Evolutionary conservation across 768 basidiomycete genomes (phyloP).

Genomic region (Termitomyces sp.): DNA sequence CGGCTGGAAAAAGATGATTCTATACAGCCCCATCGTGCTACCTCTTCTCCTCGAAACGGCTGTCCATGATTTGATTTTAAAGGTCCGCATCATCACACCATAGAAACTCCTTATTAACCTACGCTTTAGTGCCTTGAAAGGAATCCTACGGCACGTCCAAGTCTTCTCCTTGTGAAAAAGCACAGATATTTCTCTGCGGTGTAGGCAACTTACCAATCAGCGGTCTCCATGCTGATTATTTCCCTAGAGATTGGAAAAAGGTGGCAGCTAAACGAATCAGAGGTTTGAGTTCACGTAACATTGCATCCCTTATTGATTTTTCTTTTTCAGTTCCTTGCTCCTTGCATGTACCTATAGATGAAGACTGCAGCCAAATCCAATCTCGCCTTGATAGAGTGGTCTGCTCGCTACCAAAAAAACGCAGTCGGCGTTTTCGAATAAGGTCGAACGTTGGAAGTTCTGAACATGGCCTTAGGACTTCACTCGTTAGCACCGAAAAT

Average conservation of each 20-base stretch:
- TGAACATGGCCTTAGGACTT: not conserved
- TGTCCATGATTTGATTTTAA: slow-evolving; percentile 37
- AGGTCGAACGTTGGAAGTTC: not conserved
- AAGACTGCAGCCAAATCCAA: not conserved
- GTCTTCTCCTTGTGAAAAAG: slow-evolving; percentile 32
- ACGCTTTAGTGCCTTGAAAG: slow-evolving; percentile 46
- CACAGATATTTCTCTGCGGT: slow-evolving; percentile 45
- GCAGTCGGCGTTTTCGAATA: slow-evolving; percentile 1
- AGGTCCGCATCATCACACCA: slow-evolving; percentile 25
- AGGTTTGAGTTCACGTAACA: slow-evolving; percentile 17
- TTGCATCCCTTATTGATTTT: not conserved
- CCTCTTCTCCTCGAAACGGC: slow-evolving; percentile 24
- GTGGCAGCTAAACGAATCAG: slow-evolving; percentile 23
- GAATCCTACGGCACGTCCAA: slow-evolving; percentile 43
- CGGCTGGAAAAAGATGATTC: slow-evolving; percentile 26
- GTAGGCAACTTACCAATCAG: slow-evolving; percentile 27
- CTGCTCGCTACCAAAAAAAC: not conserved
- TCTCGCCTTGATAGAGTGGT: slow-evolving; percentile 1
- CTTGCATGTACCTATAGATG: not conserved
- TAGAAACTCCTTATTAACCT: not conserved
- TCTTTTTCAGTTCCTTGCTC: slow-evolving; percentile 1
- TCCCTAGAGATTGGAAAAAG: slow-evolving; percentile 34
- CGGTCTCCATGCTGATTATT: slow-evolving; percentile 7
- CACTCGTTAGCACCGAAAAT: not conserved
- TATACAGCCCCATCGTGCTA: slow-evolving; percentile 24